Evolutionary conservation across 352 stramenopile species (phyloP).

Genomic region (Phytophthora multivora): DNA sequence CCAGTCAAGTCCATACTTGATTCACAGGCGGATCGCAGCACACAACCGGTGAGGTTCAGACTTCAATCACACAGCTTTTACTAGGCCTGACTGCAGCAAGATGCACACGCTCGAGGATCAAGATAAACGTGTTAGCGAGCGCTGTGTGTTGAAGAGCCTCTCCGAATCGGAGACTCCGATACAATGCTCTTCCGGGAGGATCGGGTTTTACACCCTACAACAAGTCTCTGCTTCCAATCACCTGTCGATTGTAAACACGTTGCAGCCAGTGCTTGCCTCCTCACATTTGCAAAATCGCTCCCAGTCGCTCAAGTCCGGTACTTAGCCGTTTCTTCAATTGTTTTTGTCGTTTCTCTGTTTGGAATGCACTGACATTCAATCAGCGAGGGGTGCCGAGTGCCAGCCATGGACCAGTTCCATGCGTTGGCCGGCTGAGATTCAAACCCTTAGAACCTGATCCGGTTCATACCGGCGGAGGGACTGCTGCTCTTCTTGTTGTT

Average conservation of each 20-base stretch:
- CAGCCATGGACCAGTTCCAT: conserved; percentile 54
- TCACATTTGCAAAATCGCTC: conserved; percentile 11
- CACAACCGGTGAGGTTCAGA: no score
- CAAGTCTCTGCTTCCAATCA: conserved; percentile 16
- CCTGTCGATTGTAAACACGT: conserved; percentile 18
- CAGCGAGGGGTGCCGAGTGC: conserved; percentile 68
- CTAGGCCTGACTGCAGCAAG: no score
- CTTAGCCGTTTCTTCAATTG: conserved; percentile 13
- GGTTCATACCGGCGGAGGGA: conserved; percentile 67
- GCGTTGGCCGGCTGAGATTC: conserved; percentile 56
- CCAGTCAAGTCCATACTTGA: not conserved
- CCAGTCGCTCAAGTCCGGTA: conserved; percentile 23
- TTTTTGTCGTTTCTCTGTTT: conserved; percentile 7
- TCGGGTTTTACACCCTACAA: not conserved
- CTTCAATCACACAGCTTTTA: no score
- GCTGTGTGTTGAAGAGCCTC: not conserved
- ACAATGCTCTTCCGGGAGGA: not conserved
- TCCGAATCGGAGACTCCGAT: no score
- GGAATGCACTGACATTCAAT: conserved; percentile 44
- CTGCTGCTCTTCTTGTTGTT: conserved; percentile 46
- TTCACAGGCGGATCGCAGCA: no score
- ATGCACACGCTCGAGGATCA: no score
- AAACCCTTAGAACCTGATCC: conserved; percentile 74
- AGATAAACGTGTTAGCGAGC: no score
- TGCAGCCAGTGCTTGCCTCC: not conserved